Evolutionary conservation across 768 basidiomycete species (phyloP).

Genomic region (Exsudoporus frostii): DNA sequence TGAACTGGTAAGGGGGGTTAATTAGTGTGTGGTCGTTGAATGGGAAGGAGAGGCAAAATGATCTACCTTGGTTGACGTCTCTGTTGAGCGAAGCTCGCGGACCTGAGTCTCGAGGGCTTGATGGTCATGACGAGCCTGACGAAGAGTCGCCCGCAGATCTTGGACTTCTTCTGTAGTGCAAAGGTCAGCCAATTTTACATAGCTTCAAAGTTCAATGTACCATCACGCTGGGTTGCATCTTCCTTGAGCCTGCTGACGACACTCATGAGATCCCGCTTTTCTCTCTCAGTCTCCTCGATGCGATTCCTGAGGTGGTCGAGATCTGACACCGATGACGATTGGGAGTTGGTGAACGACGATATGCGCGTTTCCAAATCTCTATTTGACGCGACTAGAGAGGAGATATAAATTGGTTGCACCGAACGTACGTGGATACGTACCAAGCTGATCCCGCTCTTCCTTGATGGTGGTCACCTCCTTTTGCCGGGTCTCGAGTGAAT

Average conservation of each 20-base stretch:
- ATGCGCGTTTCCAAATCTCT: conserved; percentile 53
- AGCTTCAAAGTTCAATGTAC: conserved; percentile 38
- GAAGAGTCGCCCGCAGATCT: conserved; percentile 62
- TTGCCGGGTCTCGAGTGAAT: conserved; percentile 47
- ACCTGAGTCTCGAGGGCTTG: conserved; percentile 63
- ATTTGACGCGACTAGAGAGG: conserved; percentile 41
- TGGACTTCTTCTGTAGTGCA: conserved; percentile 61
- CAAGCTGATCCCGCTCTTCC: conserved; percentile 62
- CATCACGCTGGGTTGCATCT: conserved; percentile 69
- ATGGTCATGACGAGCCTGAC: conserved; percentile 73
- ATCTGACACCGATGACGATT: conserved; percentile 61
- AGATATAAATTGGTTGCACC: conserved; percentile 6
- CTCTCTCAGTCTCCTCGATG: conserved; percentile 75
- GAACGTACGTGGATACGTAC: conserved; percentile 39
- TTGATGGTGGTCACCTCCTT: conserved; percentile 55
- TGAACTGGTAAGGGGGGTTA: conserved; percentile 54
- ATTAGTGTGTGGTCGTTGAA: neutral
- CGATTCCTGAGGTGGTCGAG: conserved; percentile 55
- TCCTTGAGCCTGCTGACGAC: conserved; percentile 82
- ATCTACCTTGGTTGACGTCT: conserved; percentile 72
- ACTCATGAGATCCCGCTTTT: conserved; percentile 85
- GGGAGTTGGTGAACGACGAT: conserved; percentile 51
- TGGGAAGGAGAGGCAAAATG: neutral
- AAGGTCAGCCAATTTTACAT: neutral
- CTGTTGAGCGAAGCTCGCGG: conserved; percentile 68